Evolutionary conservation across 2,329 filamentous ascomycete genomes (phyloP).

Genomic region (Pseudogymnoascus sp.): DNA sequence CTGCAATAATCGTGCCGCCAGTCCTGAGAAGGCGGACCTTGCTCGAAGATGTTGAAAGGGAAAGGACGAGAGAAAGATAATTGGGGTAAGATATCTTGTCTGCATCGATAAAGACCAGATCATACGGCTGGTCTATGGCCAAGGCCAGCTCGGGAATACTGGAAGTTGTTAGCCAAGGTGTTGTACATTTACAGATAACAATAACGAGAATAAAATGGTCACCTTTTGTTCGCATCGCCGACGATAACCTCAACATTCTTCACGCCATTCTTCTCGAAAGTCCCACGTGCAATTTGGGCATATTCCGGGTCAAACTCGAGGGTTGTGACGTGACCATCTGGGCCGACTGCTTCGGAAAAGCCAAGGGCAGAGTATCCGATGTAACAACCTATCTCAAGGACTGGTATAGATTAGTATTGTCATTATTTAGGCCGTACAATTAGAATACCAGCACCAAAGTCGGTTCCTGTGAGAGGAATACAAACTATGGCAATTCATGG

Average conservation of each 20-base stretch:
- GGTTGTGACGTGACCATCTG: conserved; percentile 27
- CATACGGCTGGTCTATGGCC: conserved; percentile 37
- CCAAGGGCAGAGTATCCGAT: conserved; percentile 24
- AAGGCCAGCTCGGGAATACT: conserved; percentile 15
- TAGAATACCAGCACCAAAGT: neutral
- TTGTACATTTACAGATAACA: neutral
- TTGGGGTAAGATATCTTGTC: conserved; percentile 45
- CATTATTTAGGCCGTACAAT: neutral
- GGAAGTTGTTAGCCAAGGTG: neutral
- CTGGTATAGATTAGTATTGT: conserved; percentile 13
- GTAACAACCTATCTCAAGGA: conserved; percentile 26
- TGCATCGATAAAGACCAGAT: conserved; percentile 48
- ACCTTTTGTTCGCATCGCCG: conserved; percentile 43
- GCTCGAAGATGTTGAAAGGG: conserved; percentile 33
- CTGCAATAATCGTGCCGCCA: conserved; percentile 46
- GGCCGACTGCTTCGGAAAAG: conserved; percentile 23
- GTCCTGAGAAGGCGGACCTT: conserved; percentile 37
- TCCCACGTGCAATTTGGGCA: conserved; percentile 35
- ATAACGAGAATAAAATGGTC: conserved; percentile 18
- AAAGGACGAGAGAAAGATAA: conserved; percentile 42
- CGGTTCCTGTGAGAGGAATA: neutral
- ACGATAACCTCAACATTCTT: conserved; percentile 41
- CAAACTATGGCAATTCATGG: neutral
- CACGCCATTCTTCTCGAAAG: conserved; percentile 34
- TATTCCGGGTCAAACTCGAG: conserved; percentile 41